Evolutionary conservation across 2,329 filamentous ascomycete genomes (phyloP).

Genomic region (Monilinia laxa): DNA sequence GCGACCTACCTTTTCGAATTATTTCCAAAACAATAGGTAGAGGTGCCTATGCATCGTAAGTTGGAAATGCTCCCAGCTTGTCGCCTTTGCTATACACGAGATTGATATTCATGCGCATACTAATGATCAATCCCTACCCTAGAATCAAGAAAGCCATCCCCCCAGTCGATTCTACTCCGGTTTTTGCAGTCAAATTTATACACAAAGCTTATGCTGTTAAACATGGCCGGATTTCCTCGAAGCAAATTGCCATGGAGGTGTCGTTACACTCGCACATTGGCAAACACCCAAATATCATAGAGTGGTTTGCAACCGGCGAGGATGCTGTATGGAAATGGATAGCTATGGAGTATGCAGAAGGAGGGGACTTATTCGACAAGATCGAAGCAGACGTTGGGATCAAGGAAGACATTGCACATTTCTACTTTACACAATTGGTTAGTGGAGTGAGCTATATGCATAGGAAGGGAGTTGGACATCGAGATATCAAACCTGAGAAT

Average conservation of each 20-base stretch:
- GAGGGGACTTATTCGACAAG: slow-evolving; percentile 97
- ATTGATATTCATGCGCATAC: background rate
- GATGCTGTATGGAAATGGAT: slow-evolving; percentile 93
- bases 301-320: slow-evolving; percentile 85
- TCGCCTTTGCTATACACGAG: background rate
- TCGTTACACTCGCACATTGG: slow-evolving; percentile 85
- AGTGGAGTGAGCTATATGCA: slow-evolving; percentile 93
- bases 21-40: slow-evolving; percentile 95
- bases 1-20: slow-evolving; percentile 85
- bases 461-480: slow-evolving; percentile 89
- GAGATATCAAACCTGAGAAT: slow-evolving; percentile 92
- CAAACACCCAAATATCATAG: slow-evolving; percentile 89
- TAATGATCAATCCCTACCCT: slow-evolving; percentile 20
- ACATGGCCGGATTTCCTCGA: slow-evolving; percentile 81
- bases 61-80: slow-evolving; percentile 22
- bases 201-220: slow-evolving; percentile 93
- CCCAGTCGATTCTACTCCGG: slow-evolving; percentile 62
- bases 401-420: slow-evolving; percentile 89
- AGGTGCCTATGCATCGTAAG: slow-evolving; percentile 94
- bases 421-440: slow-evolving; percentile 92
- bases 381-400: slow-evolving; percentile 97
- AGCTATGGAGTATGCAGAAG: slow-evolving; percentile 94
- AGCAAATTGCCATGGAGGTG: slow-evolving; percentile 90
- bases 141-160: slow-evolving; percentile 83
- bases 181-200: slow-evolving; percentile 98